Base-by-base conservation (phyloP, 2,329 filamentous ascomycete genomes). In the Tolypocladium tundrense region DNA sequence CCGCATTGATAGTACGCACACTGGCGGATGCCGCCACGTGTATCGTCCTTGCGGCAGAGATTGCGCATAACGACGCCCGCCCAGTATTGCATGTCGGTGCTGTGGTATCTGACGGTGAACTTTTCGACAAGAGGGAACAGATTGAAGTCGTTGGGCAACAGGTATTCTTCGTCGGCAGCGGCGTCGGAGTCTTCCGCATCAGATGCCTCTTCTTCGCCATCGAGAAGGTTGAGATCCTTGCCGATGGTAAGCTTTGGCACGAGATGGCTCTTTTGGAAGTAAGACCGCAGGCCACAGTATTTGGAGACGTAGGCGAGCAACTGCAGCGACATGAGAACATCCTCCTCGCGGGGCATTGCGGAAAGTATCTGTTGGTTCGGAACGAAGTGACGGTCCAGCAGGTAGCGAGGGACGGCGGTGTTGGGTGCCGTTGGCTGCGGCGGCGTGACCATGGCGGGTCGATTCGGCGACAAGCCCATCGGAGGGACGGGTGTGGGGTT, bases 21-120 rank as follows among this genome's bases (percentile, higher is more conserved):
- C 71, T 99, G 94, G 58, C 94, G 83, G 65, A 99, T 97, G 59
- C 94, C 94, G 48, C 94, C 94, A 53, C 90, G 84, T 13, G 88
- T 90, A 70, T 99, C 94, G 70, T 99, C 94, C 76, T 99, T 99
- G 63, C 94, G 90, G 79, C 94, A 99, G 54, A 99, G 83, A 70
- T 99, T 99, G 63, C 94, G 85, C 94, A 99, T 99, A 52, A 99
- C 94, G 19, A 99, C 94, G 61, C 93, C 94, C 21, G 94, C 94
- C 94, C 94, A 99, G 77, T 99, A 99, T 72, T 97, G 93, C 94
- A 99, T 99, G 70, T 97, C 92, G 60, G 91, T 90, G 63, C 90
- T 91, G 74, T 97, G 91, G 69, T 97, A 91, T 63, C 94, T 86
- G 37, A 97, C 90, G 5, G 94, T 99, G 71, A 97, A 99, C 73